Percentiles rank a stretch among this genome's conserved stretches.
Evolutionary conservation across 768 basidiomycete genomes (phyloP).

Genomic region (Suillus subaureus): DNA sequence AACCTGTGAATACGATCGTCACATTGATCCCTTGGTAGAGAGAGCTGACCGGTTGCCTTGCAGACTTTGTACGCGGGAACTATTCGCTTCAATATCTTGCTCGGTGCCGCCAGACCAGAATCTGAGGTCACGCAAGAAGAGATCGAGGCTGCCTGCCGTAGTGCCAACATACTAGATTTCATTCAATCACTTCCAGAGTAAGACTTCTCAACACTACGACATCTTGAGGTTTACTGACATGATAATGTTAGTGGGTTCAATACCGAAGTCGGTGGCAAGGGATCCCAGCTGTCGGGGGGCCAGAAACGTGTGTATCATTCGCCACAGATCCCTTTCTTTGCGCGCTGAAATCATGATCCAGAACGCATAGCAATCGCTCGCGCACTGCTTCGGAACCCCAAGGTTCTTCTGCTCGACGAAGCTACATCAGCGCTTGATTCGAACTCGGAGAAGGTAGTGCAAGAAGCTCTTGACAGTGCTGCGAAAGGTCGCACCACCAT

Average conservation of each 20-base stretch:
- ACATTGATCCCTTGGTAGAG: slow-evolving; percentile 8
- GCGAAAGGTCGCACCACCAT: slow-evolving; percentile 92
- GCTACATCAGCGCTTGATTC: slow-evolving; percentile 92
- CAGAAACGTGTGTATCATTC: slow-evolving; percentile 65
- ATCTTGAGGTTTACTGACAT: slow-evolving; percentile 13
- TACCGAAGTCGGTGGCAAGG: slow-evolving; percentile 89
- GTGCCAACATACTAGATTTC: slow-evolving; percentile 92
- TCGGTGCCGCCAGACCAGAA: slow-evolving; percentile 77
- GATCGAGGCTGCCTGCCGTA: slow-evolving; percentile 80
- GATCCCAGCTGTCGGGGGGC: slow-evolving; percentile 85
- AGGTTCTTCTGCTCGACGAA: slow-evolving; percentile 86
- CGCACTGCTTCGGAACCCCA: slow-evolving; percentile 86
- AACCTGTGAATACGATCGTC: slow-evolving; percentile 46
- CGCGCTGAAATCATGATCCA: slow-evolving; percentile 21
- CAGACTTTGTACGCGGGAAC: slow-evolving; percentile 84
- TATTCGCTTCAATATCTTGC: slow-evolving; percentile 86
- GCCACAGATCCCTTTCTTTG: slow-evolving; percentile 1
- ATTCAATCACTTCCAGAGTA: slow-evolving; percentile 81
- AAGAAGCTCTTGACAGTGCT: slow-evolving; percentile 90
- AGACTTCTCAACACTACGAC: slow-evolving; percentile 25
- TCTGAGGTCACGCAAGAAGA: slow-evolving; percentile 85
- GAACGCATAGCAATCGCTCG: slow-evolving; percentile 84
- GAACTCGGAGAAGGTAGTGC: slow-evolving; percentile 91
- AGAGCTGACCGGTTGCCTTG: neutral
- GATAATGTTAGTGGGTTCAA: slow-evolving; percentile 69